Evolutionary conservation across 2,329 filamentous ascomycete species (phyloP), one percentile per base, ranked within the genome.

Genomic region (Lachnellula arida): DNA sequence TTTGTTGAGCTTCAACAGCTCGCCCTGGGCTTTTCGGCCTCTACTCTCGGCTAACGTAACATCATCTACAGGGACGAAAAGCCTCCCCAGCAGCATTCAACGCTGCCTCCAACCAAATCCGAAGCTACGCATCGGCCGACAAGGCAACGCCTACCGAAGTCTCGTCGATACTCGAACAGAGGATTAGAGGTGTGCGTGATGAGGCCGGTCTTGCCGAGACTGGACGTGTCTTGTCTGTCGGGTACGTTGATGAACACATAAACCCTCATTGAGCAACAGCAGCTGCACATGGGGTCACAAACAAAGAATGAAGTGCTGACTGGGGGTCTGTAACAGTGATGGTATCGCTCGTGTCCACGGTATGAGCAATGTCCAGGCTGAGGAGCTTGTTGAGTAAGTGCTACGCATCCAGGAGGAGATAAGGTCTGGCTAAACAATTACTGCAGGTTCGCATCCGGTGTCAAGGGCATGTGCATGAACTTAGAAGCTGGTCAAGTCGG

Each of bases 401-500:
- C 58, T 66, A 43, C 58, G 39, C 42, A 35, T 17, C 12, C 23
- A 22, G 19, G 12, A 46, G 44, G 34, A 23, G 32, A 35, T 9
- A 14, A 63, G 52, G 60, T 59, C 46, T 57, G 32, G 54, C 58
- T 49, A 51, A 58, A 57, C 58, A 53, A 34, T 2, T 32, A 32
- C 53, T 47, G 56, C 67, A 97, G 92, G 84, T 99, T 99, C 83
- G 91, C 94, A 73, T 99, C 94, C 67, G 94, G 94, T 78, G 94
- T 97, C 80, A 97, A 97, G 88, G 94, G 94, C 78, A 99, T 99
- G 94, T 97, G 93, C 90, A 97, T 99, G 93, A 99, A 99, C 89
- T 87, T 99, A 80, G 94, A 99, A 83, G 94, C 94, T 78, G 94
- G 94, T 78, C 94, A 97, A 81, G 94, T 99, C 81, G 94, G 94